Conservation (phyloP, 139 green algal genomes). For the Spirogloea muscicola region DNA sequence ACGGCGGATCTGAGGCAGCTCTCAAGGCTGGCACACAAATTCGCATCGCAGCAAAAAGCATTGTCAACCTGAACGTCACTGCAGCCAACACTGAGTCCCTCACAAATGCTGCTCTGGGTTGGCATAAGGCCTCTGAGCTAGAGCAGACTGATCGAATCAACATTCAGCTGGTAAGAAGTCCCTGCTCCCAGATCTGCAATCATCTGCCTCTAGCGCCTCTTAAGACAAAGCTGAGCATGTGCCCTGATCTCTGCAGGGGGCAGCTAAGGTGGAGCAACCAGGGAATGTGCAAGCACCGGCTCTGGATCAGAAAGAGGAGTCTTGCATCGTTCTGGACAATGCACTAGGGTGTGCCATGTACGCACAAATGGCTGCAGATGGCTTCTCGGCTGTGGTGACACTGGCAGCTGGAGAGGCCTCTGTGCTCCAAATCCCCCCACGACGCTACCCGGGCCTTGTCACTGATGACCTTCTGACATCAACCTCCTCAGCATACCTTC, state of each 20-base stretch:
- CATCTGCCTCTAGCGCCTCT: too few relatives aligned
- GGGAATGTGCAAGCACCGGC: too few relatives aligned
- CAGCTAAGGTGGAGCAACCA: too few relatives aligned
- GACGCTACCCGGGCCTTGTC: neutral
- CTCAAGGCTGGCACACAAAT: constrained; percentile 44
- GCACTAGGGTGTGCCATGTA: constrained; percentile 18
- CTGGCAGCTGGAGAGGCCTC: constrained; percentile 1
- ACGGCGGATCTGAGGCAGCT: neutral
- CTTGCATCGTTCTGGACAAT: constrained; percentile 16
- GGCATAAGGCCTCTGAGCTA: constrained; percentile 6
- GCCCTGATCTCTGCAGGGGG: too few relatives aligned
- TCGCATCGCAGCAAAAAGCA: constrained; percentile 48
- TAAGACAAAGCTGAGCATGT: too few relatives aligned
- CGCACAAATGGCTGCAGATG: constrained; percentile 1
- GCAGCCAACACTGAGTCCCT: constrained; percentile 13
- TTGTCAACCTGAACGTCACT: constrained; percentile 61
- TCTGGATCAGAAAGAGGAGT: constrained; percentile 11
- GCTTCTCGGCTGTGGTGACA: neutral
- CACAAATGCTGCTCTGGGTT: neutral
- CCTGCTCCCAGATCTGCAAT: too few relatives aligned
- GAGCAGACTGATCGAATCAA: too few relatives aligned
- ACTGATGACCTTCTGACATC: too few relatives aligned
- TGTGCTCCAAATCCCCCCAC: constrained; percentile 3
- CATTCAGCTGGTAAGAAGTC: too few relatives aligned
- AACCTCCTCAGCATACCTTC: too few relatives aligned